Percentiles rank a stretch among this genome's conserved stretches.
Conservation (phyloP, 2,329 filamentous ascomycete genomes). For the Dryadomyces quercus-mongolicae region DNA sequence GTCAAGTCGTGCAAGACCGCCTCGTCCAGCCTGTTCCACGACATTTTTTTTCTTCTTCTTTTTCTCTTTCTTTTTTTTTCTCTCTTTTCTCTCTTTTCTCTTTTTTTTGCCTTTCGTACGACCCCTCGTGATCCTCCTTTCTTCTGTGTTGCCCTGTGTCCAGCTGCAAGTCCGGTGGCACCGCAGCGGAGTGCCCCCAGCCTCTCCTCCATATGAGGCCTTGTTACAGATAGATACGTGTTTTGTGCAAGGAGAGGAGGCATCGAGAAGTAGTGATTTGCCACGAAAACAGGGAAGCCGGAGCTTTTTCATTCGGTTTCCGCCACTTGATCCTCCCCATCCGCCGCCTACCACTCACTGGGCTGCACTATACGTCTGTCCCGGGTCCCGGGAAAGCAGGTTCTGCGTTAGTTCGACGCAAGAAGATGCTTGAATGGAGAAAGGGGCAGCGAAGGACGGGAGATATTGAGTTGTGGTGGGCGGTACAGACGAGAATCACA, state of each 20-base stretch:
- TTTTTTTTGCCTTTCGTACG: not conserved
- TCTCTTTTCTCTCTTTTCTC: not conserved
- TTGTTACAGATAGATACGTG: not conserved
- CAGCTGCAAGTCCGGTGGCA: not conserved
- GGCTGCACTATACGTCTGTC: not conserved
- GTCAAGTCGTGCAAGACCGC: too few species aligned
- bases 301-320: not conserved
- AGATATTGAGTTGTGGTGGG: too few species aligned
- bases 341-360: not conserved
- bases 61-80: not conserved
- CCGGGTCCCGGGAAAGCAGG: not conserved
- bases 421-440: not conserved
- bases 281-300: not conserved
- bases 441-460: not conserved
- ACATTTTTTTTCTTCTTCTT: not conserved
- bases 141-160: not conserved
- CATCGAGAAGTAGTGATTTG: not conserved
- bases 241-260: not conserved
- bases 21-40: not conserved
- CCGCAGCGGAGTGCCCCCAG: slow-evolving; percentile 1
- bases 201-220: not conserved
- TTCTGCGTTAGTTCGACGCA: not conserved
- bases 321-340: not conserved
- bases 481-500: not conserved
- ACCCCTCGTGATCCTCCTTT: not conserved